Evolutionary conservation across 169 alveolate species (phyloP), one percentile per base, ranked within the genome.

Genomic region (Plasmodium knowlesi): DNA sequence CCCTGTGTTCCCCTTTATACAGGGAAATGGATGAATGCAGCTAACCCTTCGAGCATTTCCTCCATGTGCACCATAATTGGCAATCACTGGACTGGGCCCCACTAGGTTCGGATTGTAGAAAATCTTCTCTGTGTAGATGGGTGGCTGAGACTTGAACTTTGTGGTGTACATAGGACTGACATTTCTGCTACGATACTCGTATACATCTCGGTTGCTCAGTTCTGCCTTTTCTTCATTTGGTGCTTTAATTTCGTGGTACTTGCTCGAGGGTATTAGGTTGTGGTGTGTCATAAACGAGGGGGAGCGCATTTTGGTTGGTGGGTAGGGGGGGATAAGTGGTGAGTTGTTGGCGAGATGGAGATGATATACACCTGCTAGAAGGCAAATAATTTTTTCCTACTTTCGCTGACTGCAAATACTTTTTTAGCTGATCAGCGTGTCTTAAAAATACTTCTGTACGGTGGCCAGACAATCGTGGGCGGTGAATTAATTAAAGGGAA

Each of bases 1-100:
- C 39, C 25, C 73, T 10, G 50, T 28, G 41, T 72, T 32, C n/a
- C 83, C 54, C 22, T 46, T 74, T 39, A 86, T n/a, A 37, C 93
- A 86, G 10, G 83, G 85, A 14, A 74, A 86, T 10, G 93, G 76
- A 86, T 74, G 74, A 41, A 86, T 43, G 43, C 93, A 86, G 46
- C 46, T 86, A 9, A n/a, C 34, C 61, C 76, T 86, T 86, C 67
- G 78, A 32, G 41, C 71, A 30, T 12, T 14, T 37, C 37, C 74
- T 0, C 22, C 39, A 32, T 22, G 57, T 34, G 54, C 25, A 30
- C 43, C 41, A 70, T 76, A 78, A 25, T 67, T 50, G 8, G 41
- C 71, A 8, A 50, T 50, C 30, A 43, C 57, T 12, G 54, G 10
- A 25, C 41, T 10, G n/a, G 30, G 37, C 25, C 16, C 53, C 30